Evolutionary conservation across 257 asterid genomes (phyloP).

Genomic region (Gentiana straminea): DNA sequence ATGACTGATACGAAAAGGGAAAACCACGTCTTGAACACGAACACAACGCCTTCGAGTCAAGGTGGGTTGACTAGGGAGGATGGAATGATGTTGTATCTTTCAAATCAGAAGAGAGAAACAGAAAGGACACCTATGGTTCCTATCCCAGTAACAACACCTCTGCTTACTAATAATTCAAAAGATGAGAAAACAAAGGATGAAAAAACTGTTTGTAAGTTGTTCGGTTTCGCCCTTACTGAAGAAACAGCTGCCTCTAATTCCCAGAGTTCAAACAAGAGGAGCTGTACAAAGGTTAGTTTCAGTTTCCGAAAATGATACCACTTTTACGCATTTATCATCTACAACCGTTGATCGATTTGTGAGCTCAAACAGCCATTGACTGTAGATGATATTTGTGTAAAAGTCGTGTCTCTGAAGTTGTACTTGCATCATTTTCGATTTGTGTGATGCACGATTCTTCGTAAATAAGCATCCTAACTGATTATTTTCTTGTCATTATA

Average conservation of each 20-base stretch:
- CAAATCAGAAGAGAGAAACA: constrained; percentile 29
- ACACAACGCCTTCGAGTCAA: constrained; percentile 17
- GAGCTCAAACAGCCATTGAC: too few relatives aligned
- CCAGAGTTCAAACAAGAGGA: constrained; percentile 58
- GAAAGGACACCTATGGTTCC: constrained; percentile 38
- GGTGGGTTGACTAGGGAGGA: constrained; percentile 34
- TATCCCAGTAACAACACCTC: constrained; percentile 13
- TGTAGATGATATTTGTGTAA: too few relatives aligned
- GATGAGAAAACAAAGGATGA: constrained; percentile 37
- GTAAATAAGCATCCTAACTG: too few relatives aligned
- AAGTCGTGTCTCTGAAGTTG: too few relatives aligned
- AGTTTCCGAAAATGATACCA: background rate
- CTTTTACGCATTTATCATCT: too few relatives aligned
- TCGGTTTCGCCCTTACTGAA: constrained; percentile 66
- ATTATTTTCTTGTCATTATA: background rate
- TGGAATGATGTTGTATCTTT: constrained; percentile 19
- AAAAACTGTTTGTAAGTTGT: constrained; percentile 47
- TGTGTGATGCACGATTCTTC: too few relatives aligned
- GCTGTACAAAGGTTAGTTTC: constrained; percentile 68
- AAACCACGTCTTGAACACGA: constrained; percentile 25
- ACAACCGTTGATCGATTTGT: background rate
- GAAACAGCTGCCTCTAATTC: constrained; percentile 46
- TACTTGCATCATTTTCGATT: constrained; percentile 7
- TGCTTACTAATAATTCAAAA: constrained; percentile 25
- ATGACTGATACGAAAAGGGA: constrained; percentile 37